These are phyloP conservation scores for Saccharum officinarum DNA, from an alignment of 176 grass and related monocot genomes.

Conservation along the genomic window DNA sequence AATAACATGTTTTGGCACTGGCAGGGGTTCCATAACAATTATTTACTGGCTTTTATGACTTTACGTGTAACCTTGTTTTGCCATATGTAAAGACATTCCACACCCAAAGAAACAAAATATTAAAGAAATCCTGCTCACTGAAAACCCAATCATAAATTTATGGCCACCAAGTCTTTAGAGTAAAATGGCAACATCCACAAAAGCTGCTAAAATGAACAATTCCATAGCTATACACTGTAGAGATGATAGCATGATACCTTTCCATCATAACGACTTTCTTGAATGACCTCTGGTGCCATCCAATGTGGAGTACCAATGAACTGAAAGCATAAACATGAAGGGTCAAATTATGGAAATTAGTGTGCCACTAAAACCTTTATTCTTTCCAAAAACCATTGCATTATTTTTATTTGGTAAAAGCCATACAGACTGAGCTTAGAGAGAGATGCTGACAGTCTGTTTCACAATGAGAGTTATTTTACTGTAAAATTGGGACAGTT, in stretches of 20 bases:
- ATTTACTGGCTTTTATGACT: constrained; percentile 26
- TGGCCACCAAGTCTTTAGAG: neutral
- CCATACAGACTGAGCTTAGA: neutral
- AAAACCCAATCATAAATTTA: constrained; percentile 13
- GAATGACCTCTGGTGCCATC: constrained; percentile 99
- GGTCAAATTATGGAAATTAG: constrained; percentile 23
- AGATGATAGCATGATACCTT: constrained; percentile 53
- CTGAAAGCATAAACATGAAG: constrained; percentile 63
- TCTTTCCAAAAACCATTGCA: neutral
- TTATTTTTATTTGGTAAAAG: neutral
- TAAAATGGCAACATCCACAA: constrained; percentile 19
- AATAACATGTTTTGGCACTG: constrained; percentile 23
- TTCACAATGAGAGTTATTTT: neutral
- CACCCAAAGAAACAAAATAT: constrained; percentile 4
- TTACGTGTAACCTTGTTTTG: constrained; percentile 12
- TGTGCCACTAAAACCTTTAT: constrained; percentile 2
- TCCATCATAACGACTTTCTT: constrained; percentile 99
- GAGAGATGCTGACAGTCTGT: neutral
- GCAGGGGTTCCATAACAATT: neutral
- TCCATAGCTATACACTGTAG: neutral
- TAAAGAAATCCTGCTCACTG: neutral
- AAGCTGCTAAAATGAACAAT: constrained; percentile 18
- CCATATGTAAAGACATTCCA: constrained; percentile 9
- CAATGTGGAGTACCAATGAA: constrained; percentile 99
- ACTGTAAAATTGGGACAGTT: neutral